Percentiles rank a stretch among this genome's conserved stretches.
These are phyloP conservation scores for Epichloe scottii DNA, from an alignment of 2,329 filamentous ascomycete species.

Conservation along the genomic window DNA sequence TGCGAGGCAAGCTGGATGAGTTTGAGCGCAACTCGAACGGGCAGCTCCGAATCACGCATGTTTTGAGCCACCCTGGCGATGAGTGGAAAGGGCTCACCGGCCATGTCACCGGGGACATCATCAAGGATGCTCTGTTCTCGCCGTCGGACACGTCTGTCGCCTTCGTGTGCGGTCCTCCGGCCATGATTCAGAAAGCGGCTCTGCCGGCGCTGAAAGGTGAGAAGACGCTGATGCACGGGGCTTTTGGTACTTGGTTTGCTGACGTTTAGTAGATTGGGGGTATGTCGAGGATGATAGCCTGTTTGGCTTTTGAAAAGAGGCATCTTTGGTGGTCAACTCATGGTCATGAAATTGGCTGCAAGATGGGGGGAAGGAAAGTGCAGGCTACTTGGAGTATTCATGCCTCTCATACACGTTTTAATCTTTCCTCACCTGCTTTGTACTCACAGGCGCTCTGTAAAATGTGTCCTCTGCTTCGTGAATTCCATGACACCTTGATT, in stretches of 20 bases:
- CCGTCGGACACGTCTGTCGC: slow-evolving; percentile 28
- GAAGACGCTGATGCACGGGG: background rate
- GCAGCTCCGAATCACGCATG: slow-evolving; percentile 31
- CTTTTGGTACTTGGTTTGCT: background rate
- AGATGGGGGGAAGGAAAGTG: too few relatives aligned
- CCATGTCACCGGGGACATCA: slow-evolving; percentile 27
- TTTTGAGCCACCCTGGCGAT: slow-evolving; percentile 30
- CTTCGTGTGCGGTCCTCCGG: slow-evolving; percentile 36
- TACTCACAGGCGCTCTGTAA: too few relatives aligned
- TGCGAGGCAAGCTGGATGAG: slow-evolving; percentile 28
- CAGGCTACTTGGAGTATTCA: too few relatives aligned
- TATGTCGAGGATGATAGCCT: slow-evolving; percentile 2
- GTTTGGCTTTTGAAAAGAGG: background rate
- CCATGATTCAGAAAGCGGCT: slow-evolving; percentile 38
- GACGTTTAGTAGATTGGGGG: slow-evolving; percentile 1
- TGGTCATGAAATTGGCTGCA: too few relatives aligned
- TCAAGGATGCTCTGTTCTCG: slow-evolving; percentile 27
- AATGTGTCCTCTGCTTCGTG: too few relatives aligned
- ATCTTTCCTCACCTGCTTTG: too few relatives aligned
- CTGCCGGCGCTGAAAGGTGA: slow-evolving; percentile 30
- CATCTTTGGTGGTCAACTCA: too few relatives aligned
- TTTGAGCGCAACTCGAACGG: slow-evolving; percentile 24
- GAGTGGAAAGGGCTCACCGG: slow-evolving; percentile 33
- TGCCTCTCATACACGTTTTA: too few relatives aligned
- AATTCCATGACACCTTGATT: background rate